Conservation (phyloP, 805 yeast genomes). For the Kodamaea kaohsiungensis region DNA sequence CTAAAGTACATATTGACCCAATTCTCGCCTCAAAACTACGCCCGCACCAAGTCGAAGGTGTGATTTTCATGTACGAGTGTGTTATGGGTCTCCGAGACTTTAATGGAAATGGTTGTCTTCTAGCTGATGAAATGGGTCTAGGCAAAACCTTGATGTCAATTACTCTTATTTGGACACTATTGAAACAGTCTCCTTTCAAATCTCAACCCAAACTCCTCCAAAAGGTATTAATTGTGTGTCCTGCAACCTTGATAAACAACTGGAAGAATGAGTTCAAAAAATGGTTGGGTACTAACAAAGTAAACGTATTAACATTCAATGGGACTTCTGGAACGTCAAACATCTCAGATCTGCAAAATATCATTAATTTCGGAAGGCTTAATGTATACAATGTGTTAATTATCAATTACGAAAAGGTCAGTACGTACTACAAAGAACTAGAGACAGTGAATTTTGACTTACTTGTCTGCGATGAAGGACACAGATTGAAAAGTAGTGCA, state of each 20-base stretch:
- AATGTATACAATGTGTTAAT: conserved; percentile 80
- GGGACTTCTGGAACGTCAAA: conserved; percentile 48
- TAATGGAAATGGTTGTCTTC: conserved; percentile 65
- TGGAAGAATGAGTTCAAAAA: conserved; percentile 89
- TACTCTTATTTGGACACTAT: conserved; percentile 76
- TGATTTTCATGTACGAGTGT: conserved; percentile 77
- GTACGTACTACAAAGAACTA: conserved; percentile 54
- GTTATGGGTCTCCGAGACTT: conserved; percentile 65
- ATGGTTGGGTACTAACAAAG: conserved; percentile 71
- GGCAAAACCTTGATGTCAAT: conserved; percentile 87
- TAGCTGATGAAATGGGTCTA: conserved; percentile 98
- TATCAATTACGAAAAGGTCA: conserved; percentile 83
- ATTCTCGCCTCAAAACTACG: conserved; percentile 54
- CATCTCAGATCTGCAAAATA: conserved; percentile 54
- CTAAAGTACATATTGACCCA: conserved; percentile 50
- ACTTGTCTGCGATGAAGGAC: conserved; percentile 94
- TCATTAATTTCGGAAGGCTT: conserved; percentile 62
- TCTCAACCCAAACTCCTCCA: conserved; percentile 51
- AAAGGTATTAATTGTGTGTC: conserved; percentile 81
- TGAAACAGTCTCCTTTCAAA: conserved; percentile 41
- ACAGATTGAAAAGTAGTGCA: conserved; percentile 72
- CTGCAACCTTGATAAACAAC: conserved; percentile 83
- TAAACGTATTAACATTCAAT: conserved; percentile 66
- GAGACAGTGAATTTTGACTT: conserved; percentile 56
- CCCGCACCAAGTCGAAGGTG: conserved; percentile 86